Base-by-base conservation (phyloP, 2,329 filamentous ascomycete genomes). In the Hypoxylon sp. region DNA sequence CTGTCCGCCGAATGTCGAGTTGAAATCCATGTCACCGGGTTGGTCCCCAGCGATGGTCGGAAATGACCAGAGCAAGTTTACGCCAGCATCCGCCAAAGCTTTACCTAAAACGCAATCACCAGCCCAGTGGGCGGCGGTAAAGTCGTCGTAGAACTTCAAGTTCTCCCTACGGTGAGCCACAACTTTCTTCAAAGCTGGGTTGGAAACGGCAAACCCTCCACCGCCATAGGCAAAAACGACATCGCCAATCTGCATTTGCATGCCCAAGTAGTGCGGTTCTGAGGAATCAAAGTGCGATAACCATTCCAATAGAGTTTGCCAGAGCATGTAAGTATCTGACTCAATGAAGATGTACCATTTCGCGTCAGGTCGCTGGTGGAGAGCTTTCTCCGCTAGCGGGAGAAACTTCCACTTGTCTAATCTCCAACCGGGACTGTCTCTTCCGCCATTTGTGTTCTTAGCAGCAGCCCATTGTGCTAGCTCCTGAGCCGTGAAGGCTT, bases 311-410 rank as follows among this genome's bases (percentile, higher is more conserved):
- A 89, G 70, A 32, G 85, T 86, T 34, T 81, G 77, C 80, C 86
- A 86, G 9, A 86, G 79, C 43, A 88, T 75, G 69, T 86, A 89
- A 0, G 86, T 88, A 72, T 89, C 87, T 0, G 85, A 83, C 70
- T 89, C 87, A 50, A 87, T 82, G 74, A 89, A 89, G 60, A 87
- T 78, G 66, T 83, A 89, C 87, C 87, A 89, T 60, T 84, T 85
- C 48, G 83, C 82, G 25, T 85, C 76, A 1, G 83, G 82, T 38
- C 77, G 72, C 55, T 79, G 72, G n/a, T 55, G 65, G 43, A 75
- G 63, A 5, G 85, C 81, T 70, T 84, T 82, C 70, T 86, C 83
- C 2, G 85, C 82, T 79, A 87, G 83, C 5, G 85, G 85, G 19
- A 88, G 76, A 68, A 86, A 85, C 73, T 87, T 88, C 85, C 85